phyloP scores from a whole-genome alignment of 208 protist species.

The Trichomonas vaginalis region DNA sequence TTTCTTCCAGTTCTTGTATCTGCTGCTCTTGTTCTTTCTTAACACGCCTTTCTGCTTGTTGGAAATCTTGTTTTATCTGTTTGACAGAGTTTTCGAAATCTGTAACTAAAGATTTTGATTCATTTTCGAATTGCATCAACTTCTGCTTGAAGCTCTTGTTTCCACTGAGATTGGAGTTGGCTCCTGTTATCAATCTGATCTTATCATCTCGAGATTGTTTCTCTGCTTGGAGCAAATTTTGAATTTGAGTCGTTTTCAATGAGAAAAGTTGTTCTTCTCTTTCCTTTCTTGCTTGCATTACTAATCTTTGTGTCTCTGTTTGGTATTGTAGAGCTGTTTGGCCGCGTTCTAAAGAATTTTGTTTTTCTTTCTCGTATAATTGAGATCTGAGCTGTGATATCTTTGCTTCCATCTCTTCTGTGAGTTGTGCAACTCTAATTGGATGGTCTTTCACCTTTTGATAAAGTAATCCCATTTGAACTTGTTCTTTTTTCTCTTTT shows the following conservation, averaged over 20 bases:
- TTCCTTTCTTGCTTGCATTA: background rate
- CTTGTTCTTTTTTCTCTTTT: slow-evolving; percentile 7
- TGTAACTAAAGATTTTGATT: background rate
- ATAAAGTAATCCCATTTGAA: background rate
- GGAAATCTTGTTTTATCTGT: background rate
- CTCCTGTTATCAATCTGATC: background rate
- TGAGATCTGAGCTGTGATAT: background rate
- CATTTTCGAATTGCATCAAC: background rate
- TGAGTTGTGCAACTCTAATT: background rate
- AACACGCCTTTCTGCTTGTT: background rate
- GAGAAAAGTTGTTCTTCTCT: background rate
- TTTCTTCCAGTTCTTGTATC: background rate
- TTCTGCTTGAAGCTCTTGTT: background rate
- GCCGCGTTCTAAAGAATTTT: background rate
- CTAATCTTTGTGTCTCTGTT: background rate
- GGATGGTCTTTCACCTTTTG: background rate
- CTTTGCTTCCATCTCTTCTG: background rate
- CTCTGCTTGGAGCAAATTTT: background rate
- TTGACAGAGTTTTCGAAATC: background rate
- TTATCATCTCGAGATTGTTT: background rate
- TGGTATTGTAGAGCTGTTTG: background rate
- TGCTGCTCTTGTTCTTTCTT: background rate
- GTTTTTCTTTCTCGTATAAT: background rate
- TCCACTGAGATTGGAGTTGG: background rate
- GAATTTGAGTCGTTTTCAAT: background rate